These are phyloP conservation scores for Ogataea thermomethanolica DNA, from an alignment of 805 yeast genomes.

Conservation along the genomic window DNA sequence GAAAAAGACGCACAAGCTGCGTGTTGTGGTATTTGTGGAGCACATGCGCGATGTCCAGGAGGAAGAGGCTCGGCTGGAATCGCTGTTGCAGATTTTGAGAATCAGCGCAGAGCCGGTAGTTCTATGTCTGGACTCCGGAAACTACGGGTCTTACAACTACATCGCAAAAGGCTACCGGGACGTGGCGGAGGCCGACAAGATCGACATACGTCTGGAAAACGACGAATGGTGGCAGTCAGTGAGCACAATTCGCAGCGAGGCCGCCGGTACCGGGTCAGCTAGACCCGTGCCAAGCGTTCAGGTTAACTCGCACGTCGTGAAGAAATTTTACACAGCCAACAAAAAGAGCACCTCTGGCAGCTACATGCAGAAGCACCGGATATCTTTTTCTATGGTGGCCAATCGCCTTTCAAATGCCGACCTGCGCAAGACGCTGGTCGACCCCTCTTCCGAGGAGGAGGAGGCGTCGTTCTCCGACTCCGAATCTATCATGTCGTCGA, in stretches of 20 bases:
- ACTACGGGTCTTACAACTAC: slow-evolving; percentile 62
- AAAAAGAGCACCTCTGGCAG: slow-evolving; percentile 52
- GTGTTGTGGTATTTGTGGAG: slow-evolving; percentile 92
- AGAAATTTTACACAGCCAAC: slow-evolving; percentile 29
- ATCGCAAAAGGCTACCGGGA: slow-evolving; percentile 66
- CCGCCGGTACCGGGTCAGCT: neutral
- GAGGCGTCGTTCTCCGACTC: slow-evolving; percentile 22
- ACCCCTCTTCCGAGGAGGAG: slow-evolving; percentile 27
- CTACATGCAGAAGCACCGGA: slow-evolving; percentile 70
- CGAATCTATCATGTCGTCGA: slow-evolving; percentile 23
- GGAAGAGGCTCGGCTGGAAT: slow-evolving; percentile 59
- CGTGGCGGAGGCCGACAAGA: slow-evolving; percentile 35
- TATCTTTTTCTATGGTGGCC: slow-evolving; percentile 75
- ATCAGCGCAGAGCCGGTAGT: slow-evolving; percentile 82
- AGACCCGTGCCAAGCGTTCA: slow-evolving; percentile 18
- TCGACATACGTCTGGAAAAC: slow-evolving; percentile 48
- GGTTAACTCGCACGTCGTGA: slow-evolving; percentile 24
- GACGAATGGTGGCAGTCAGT: slow-evolving; percentile 88
- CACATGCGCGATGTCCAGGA: slow-evolving; percentile 61
- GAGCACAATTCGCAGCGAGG: slow-evolving; percentile 46
- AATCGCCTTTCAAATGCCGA: slow-evolving; percentile 41
- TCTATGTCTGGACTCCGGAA: slow-evolving; percentile 58
- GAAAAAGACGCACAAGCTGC: slow-evolving; percentile 68
- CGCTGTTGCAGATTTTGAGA: slow-evolving; percentile 69
- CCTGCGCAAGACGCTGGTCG: slow-evolving; percentile 23